Evolutionary conservation across 495 filamentous ascomycete species (phyloP), one percentile per base, ranked within the genome.

Genomic region (Hypomontagnella monticulosa): DNA sequence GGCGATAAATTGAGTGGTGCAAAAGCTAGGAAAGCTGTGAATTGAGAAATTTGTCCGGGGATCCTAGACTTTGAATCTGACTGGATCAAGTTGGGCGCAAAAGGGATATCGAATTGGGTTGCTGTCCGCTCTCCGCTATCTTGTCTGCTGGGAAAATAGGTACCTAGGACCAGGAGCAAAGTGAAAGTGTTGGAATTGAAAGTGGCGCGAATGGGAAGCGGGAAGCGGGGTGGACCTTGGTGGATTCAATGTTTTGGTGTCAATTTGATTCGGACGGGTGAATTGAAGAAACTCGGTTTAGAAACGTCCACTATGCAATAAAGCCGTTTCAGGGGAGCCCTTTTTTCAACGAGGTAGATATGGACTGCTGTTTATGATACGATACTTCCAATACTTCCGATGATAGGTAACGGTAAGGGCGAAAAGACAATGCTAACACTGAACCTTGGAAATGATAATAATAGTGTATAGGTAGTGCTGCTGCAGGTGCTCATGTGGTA

Each of bases 81-180:
- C 58, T 49, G 54, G 60, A 46, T 64, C 60, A 69, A 69, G 66
- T 69, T 69, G 66, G 66, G 66, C 66, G 66, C 59, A 59, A 68
- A 68, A 68, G 59, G 65, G 58, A 59, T 36, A 32, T 63, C 54
- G 60, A 69, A 69, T 69, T 69, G 66, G 66, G 66, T 59, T 53
- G 47, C 15, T 3, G 12, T 40, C n/a, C 23, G 23, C 23, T 27
- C 23, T 27, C 23, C 23, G 23, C 62, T 48, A 15, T 65, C 48
- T 42, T 48, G 20, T 65, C 48, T 42, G 51, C 46, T 48, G 44
- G 8, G 12, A 33, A 32, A 16, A 34, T 23, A 55, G 7, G 16
- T 44, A 44, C 4, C 16, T 18, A 15, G 14, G 7, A 42, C 7
- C 4, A 42, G 38, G 38, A 19, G 20, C 9, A 34, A 57, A 40